Percentiles rank a stretch among this genome's conserved stretches.
Evolutionary conservation across 495 filamentous ascomycete species (phyloP).

Genomic region (Daldinia grandis): DNA sequence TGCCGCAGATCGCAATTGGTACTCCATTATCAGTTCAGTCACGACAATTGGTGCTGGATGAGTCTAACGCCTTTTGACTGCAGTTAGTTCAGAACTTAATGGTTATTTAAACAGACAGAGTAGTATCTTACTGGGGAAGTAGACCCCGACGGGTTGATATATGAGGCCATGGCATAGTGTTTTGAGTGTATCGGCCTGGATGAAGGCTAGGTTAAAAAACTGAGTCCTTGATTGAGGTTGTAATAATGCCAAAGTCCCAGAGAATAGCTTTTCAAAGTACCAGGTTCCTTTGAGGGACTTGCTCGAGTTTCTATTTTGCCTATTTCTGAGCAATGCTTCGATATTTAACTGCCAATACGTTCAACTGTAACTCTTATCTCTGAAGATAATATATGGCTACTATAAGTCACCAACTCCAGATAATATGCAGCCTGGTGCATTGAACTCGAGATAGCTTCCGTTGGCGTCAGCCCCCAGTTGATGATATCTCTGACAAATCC

Average conservation of each 20-base stretch:
- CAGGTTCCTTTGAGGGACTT: not conserved
- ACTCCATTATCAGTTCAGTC: not conserved
- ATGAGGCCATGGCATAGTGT: not conserved
- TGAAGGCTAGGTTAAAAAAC: not conserved
- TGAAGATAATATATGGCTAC: not conserved
- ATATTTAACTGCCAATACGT: not conserved
- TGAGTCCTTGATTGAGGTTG: not conserved
- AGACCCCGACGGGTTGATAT: not conserved
- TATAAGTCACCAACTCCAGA: not conserved
- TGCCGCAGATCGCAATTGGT: slow-evolving; percentile 47
- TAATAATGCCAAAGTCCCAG: not conserved
- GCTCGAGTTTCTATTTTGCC: not conserved
- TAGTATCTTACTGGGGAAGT: not conserved
- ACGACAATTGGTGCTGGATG: not conserved
- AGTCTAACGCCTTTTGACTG: not conserved
- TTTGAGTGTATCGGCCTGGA: not conserved
- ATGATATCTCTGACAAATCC: not conserved
- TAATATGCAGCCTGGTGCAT: not conserved
- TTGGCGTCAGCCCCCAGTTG: not conserved
- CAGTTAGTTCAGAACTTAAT: not conserved
- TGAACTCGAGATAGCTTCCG: not conserved
- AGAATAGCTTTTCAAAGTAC: not conserved
- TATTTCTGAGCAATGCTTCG: not conserved
- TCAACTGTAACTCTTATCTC: not conserved
- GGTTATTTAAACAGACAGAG: not conserved